Conservation (phyloP, 2,329 filamentous ascomycete genomes). For the Penicillium janthinellum region DNA sequence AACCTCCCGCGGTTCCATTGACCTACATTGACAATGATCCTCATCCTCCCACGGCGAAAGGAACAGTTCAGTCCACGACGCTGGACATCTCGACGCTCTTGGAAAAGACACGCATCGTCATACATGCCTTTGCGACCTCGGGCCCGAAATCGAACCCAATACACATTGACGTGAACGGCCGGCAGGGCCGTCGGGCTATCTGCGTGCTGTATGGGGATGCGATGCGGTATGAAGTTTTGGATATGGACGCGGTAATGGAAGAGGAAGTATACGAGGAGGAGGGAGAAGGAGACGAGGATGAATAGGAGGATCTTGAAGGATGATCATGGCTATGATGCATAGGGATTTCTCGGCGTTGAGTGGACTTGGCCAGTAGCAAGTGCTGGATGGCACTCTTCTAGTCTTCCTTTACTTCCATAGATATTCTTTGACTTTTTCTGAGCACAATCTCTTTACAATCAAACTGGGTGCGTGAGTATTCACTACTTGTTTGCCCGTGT, state of each 20-base stretch:
- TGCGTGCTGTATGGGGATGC: conserved; percentile 58
- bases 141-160: conserved; percentile 51
- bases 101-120: conserved; percentile 32
- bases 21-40: conserved; percentile 24
- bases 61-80: conserved; percentile 9
- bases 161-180: conserved; percentile 57
- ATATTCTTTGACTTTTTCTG: neutral
- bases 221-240: conserved; percentile 58
- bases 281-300: conserved; percentile 30
- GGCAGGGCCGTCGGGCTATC: conserved; percentile 54
- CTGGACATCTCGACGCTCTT: conserved; percentile 26
- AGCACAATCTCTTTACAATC: too few relatives aligned
- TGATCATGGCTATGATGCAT: neutral
- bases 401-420: neutral
- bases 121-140: conserved; percentile 50
- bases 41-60: conserved; percentile 15
- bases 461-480: too few relatives aligned
- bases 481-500: neutral
- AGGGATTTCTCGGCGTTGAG: neutral
- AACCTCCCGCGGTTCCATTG: conserved; percentile 14
- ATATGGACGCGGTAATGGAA: conserved; percentile 52
- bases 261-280: conserved; percentile 20
- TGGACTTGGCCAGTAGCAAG: neutral
- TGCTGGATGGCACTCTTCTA: neutral
- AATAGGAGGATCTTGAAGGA: conserved; percentile 29